Base-by-base conservation (phyloP, 345 rosid species). In the Acer negundo region DNA sequence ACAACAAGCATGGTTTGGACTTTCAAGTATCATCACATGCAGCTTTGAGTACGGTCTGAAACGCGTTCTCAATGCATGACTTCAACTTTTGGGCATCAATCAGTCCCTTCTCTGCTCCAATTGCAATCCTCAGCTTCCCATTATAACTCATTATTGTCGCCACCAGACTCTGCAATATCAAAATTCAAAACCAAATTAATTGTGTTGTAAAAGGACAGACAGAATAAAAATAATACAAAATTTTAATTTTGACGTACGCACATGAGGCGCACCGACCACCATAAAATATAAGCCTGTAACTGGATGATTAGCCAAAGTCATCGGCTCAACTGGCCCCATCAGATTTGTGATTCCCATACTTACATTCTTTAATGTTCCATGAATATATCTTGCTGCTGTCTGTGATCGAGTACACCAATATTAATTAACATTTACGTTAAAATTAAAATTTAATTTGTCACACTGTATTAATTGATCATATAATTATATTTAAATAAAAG, bases 281-380 rank as follows among this genome's bases (percentile, higher is more conserved):
- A 69, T 64, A 47, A 75, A 87, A 72, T 83, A 87, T 5, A 87
- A 15, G 49, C 87, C 85, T 58, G 72, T 82, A 5, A 87, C 6
- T 0, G 88, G 87, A 70, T 80, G 88, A 62, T 78, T 66, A 65
- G 72, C 84, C 59, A 83, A 77, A 44, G 84, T 72, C 84, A 83
- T 78, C 12, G 68, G 23, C 22, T 85, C 88, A 17, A 69, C 19
- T 2, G 90, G 88, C 6, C 90, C 90, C 5, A 83, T 75, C 6
- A 87, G 20, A 62, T 80, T 87, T 63, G 88, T 28, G 10, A 87
- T 61, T n/a, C 49, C 46, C 78, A 83, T 76, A 82, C 88, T 87
- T 11, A 81, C 19, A 24, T 83, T 85, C 62, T 44, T 75, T 9
- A 82, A 3, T 7, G 85, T 76, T 46, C 65, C 22, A 22, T 69